Conservation (phyloP, 2,329 filamentous ascomycete genomes). For the Geosmithia flava region DNA sequence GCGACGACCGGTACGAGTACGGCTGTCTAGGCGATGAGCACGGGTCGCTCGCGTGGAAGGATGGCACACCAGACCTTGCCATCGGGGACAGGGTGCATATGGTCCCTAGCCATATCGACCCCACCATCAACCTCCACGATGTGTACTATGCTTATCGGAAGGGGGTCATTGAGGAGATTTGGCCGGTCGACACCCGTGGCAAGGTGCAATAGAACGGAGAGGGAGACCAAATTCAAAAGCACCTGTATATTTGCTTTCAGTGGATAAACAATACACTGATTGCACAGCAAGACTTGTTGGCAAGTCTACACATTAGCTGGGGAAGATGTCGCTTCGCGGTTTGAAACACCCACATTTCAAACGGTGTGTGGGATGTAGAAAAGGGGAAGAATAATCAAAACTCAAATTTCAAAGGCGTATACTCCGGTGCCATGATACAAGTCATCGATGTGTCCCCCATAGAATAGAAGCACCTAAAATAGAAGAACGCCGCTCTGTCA, state of each 20-base stretch:
- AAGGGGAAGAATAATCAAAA: too few species aligned
- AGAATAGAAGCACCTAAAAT: neutral
- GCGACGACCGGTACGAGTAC: slow-evolving; percentile 27
- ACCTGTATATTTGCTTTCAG: neutral
- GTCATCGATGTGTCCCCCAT: neutral
- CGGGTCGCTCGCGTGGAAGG: slow-evolving; percentile 30
- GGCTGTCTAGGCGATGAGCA: slow-evolving; percentile 35
- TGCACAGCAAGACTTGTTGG: too few species aligned
- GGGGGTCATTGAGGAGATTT: slow-evolving; percentile 36
- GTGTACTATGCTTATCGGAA: slow-evolving; percentile 35
- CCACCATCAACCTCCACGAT: slow-evolving; percentile 39
- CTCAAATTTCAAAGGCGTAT: too few species aligned
- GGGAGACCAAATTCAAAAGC: neutral
- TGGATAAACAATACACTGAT: too few species aligned
- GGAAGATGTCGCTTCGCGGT: too few species aligned
- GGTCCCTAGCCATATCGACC: slow-evolving; percentile 42
- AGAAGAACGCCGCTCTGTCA: neutral
- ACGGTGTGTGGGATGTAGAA: too few species aligned
- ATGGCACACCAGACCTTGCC: slow-evolving; percentile 20
- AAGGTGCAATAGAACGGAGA: slow-evolving; percentile 29
- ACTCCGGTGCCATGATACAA: neutral
- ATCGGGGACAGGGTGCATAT: slow-evolving; percentile 36
- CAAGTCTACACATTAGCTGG: too few species aligned
- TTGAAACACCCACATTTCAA: too few species aligned
- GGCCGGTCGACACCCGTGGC: slow-evolving; percentile 35